phyloP scores from a whole-genome alignment of 106 monocot species.

The Gastrodia elata region DNA sequence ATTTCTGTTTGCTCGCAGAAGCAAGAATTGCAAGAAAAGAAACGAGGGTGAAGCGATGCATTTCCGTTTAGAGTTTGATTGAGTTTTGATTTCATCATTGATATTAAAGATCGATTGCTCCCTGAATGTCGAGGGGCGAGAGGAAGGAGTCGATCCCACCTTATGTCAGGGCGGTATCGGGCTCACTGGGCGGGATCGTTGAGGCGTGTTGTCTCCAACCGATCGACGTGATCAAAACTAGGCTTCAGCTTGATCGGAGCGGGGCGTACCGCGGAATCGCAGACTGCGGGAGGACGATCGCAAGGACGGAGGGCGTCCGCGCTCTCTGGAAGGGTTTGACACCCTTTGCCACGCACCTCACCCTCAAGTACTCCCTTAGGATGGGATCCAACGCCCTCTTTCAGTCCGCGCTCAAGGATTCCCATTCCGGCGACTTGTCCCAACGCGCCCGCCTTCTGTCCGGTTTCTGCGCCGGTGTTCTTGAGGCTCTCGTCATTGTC shows the following conservation, averaged over 20 bases:
- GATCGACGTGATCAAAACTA: conserved; percentile 96
- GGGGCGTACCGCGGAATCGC: conserved; percentile 61
- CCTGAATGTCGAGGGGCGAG: not conserved
- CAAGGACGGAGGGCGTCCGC: conserved; percentile 42
- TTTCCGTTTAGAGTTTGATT: no score
- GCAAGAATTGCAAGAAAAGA: no score
- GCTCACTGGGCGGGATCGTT: conserved; percentile 79
- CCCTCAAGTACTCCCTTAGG: conserved; percentile 68
- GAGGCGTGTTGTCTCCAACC: conserved; percentile 97
- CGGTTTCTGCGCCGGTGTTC: conserved; percentile 82
- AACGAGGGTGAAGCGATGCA: no score
- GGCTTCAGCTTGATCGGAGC: conserved; percentile 78
- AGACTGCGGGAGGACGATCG: conserved; percentile 50
- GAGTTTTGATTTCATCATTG: no score
- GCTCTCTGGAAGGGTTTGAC: conserved; percentile 83
- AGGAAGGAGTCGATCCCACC: conserved; percentile 32
- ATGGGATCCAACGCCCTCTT: conserved; percentile 69
- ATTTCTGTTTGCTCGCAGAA: no score
- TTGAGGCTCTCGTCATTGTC: conserved; percentile 89
- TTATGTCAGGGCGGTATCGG: conserved; percentile 58
- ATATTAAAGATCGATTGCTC: no score
- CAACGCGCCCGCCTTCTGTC: conserved; percentile 23
- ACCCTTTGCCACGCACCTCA: conserved; percentile 77
- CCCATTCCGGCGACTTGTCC: conserved; percentile 31
- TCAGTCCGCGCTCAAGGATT: conserved; percentile 50